Evolutionary conservation across 2,329 filamentous ascomycete species (phyloP).

Genomic region (Fusarium temperatum): DNA sequence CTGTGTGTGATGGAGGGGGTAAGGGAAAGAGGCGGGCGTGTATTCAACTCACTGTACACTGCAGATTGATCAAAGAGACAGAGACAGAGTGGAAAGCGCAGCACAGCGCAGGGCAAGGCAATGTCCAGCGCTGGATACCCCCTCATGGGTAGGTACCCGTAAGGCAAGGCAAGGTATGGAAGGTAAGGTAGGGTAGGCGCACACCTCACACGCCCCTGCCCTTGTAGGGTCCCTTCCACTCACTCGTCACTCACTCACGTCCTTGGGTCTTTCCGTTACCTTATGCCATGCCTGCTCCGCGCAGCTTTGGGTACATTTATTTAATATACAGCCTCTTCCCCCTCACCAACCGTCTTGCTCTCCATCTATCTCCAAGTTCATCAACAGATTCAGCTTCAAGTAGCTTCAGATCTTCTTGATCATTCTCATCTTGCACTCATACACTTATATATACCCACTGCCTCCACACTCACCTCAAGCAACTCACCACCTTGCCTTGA

Average conservation of each 20-base stretch:
- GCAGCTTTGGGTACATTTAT: conserved; percentile 45
- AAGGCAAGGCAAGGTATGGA: not conserved
- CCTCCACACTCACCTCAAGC: conserved; percentile 16
- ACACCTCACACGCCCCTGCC: conserved; percentile 1
- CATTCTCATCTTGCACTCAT: conserved; percentile 7
- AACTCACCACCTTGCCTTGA: conserved; percentile 6
- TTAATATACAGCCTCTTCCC: conserved; percentile 47
- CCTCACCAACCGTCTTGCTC: conserved; percentile 34
- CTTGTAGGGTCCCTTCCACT: conserved; percentile 11
- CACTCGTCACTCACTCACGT: conserved; percentile 25
- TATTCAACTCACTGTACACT: not conserved
- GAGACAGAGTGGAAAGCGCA: not conserved
- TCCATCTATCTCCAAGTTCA: conserved; percentile 37
- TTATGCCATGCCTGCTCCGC: conserved; percentile 18
- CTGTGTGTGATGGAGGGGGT: conserved; percentile 6
- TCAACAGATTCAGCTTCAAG: conserved; percentile 25
- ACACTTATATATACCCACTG: conserved; percentile 17
- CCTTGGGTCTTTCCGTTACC: conserved; percentile 14
- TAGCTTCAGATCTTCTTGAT: conserved; percentile 30
- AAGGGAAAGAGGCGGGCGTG: conserved; percentile 1
- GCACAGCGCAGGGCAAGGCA: not conserved
- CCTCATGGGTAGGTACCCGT: conserved; percentile 1
- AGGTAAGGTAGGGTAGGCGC: not conserved
- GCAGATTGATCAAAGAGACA: conserved; percentile 12
- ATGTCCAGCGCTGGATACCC: conserved; percentile 15